Evolutionary conservation across 1,284 basidiomycete genomes (phyloP), one percentile per base, ranked within the genome.

Genomic region (Schizopora paradoxa): DNA sequence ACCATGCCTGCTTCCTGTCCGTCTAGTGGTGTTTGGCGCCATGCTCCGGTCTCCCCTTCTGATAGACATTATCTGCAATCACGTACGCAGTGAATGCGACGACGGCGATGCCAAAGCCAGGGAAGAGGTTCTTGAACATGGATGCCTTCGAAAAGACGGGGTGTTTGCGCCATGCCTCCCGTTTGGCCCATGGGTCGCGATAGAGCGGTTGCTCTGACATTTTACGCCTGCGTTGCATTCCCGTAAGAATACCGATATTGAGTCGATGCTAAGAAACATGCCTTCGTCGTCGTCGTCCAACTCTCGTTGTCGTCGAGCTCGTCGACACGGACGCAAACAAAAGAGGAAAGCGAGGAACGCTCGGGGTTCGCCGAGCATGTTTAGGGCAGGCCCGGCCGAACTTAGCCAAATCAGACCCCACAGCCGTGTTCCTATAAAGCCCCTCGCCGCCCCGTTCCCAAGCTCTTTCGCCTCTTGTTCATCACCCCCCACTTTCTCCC

Each of bases 171-270:
- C 92, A 97, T 43, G 91, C 90, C 62, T 97, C 92, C 52, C 84
- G 74, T 69, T 89, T 91, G 18, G 89, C 90, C 93, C 92, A 96
- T 43, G 92, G 91, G 64, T 97, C 92, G 65, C 90, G 82, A 64
- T 84, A 94, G 45, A 91, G 68, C 34, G 84, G 85, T 39, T 71
- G 72, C 53, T 74, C 74, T 32, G 75, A 57, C 79, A 83, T 84
- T 54, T 63, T 56, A 51, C 35, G 21, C 26, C 51, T 19, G 47
- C 49, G 37, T 52, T 19, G 47, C 49, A 37, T 52, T 49, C 46
- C 45, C 46, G 34, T 34, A 13, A 23, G 22, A 42, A 21, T 31
- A 11, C 2, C 32, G 43, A 22, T 29, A 8, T 41, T 19, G 21
- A 14, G 29, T 27, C 7, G 35, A 8, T 5, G 23, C n/a, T n/a